Conservation (phyloP, 768 basidiomycete species). For the Pleurotus citrinopileatus region DNA sequence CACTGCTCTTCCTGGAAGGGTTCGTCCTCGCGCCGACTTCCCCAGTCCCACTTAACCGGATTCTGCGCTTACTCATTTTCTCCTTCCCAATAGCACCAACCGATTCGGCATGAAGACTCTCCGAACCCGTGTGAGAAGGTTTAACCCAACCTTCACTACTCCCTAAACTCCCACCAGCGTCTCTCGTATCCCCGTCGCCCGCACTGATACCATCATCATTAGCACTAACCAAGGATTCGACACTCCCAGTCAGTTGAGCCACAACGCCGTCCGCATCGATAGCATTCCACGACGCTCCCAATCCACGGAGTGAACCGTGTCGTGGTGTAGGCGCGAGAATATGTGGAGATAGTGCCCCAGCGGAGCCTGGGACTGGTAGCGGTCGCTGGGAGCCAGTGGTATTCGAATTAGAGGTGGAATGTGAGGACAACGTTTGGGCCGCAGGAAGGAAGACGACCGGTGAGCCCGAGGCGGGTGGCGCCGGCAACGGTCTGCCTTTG, state of each 20-base stretch:
- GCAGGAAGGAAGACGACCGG: slow-evolving; percentile 5
- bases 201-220: not conserved
- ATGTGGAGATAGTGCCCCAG: not conserved
- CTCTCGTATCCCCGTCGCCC: not conserved
- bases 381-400: not conserved
- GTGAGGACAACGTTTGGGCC: not conserved
- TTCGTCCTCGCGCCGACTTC: not conserved
- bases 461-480: not conserved
- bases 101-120: not conserved
- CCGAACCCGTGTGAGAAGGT: not conserved
- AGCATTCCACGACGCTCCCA: slow-evolving; percentile 8
- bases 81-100: not conserved
- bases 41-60: not conserved
- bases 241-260: not conserved
- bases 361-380: not conserved
- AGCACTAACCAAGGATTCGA: slow-evolving; percentile 1
- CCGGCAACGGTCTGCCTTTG: slow-evolving; percentile 4
- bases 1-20: not conserved
- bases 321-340: slow-evolving; percentile 2
- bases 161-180: not conserved
- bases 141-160: not conserved
- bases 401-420: not conserved
- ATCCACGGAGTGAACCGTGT: slow-evolving; percentile 3
- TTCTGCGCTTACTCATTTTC: not conserved
- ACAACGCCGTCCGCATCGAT: slow-evolving; percentile 3